Conservation (phyloP, 2,329 filamentous ascomycete genomes). For the Claviceps pusilla region DNA sequence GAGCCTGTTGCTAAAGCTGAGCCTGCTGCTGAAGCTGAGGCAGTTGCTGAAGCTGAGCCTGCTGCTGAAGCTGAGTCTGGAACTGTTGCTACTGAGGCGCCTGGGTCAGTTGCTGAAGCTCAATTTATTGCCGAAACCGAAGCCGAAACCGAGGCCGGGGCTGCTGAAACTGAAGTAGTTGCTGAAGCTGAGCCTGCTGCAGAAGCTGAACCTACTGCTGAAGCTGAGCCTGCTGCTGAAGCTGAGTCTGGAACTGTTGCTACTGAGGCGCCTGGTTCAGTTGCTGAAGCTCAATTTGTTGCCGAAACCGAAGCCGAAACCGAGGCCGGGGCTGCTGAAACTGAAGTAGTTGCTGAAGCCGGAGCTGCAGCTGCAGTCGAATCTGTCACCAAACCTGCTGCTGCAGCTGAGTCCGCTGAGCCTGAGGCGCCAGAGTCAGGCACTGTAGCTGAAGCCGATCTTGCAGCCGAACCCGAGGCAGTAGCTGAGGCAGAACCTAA, state of each 20-base stretch:
- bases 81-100: not conserved
- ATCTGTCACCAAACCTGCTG: not conserved
- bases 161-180: not conserved
- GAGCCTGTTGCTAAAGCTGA: not conserved
- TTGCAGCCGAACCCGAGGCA: not conserved
- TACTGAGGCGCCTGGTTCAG: not conserved
- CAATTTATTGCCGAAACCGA: not conserved
- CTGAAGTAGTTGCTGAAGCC: not conserved
- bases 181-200: not conserved
- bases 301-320: not conserved
- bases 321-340: not conserved
- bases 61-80: not conserved
- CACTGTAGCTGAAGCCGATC: not conserved
- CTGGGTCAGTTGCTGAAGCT: not conserved
- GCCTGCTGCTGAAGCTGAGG: not conserved
- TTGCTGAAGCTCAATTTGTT: not conserved
- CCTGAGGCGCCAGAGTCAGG: not conserved
- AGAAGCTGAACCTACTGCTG: not conserved
- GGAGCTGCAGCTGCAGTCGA: not conserved
- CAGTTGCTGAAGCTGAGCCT: not conserved
- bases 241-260: not conserved
- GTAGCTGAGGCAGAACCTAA: not conserved
- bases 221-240: not conserved
- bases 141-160: not conserved
- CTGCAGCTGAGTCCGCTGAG: slow-evolving; percentile 1